Evolutionary conservation across 2,329 filamentous ascomycete genomes (phyloP), one percentile per base, ranked within the genome.

Genomic region (Aspergillus floridensis): DNA sequence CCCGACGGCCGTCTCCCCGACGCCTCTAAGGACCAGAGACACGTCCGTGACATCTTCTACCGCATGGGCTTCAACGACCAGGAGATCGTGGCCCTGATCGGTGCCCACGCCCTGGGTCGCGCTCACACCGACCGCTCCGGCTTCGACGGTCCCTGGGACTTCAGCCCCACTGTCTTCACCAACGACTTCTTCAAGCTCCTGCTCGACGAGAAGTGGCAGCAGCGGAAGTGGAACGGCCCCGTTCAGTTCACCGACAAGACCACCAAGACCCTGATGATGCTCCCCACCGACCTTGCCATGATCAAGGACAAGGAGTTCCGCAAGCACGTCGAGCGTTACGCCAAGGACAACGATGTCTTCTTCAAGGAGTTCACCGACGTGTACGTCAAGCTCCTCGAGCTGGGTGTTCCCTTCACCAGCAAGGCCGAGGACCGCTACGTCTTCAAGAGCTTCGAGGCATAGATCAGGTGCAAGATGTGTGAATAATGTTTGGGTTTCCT

Each of bases 21-120:
- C 75, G 93, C 84, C 54, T 77, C 86, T 69, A 86, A 97, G 84
- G 89, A 85, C 62, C 82, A 87, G 63, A 85, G 87, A 73, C 93
- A 98, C 80, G 85, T 98, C 69, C 89, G 95, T 71, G 86, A 86
- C 80, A 93, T 98, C 82, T 99, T 98, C 80, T 86, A 88, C 77
- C 92, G 93, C 75, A 98, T 98, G 93, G 93, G 93, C 67, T 98
- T 97, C 84, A 89, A 95, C 77, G 93, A 99, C 80, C 90, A 90
- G 72, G 93, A 97, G 79, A 98, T 98, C 74, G 93, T 97, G 49
- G 95, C 93, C 31, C 85, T 98, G 56, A 83, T 84, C 24, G 92
- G 92, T 67, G 92, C 90, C 52, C 92, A 96, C 80, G 90, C 91
- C 56, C 85, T 96, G 41, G 93, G 93, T 63, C 91, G 93, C 66